Evolutionary conservation across 1,139 yeast species (phyloP), one percentile per base, ranked within the genome.

Genomic region (Geotrichum europaeum): DNA sequence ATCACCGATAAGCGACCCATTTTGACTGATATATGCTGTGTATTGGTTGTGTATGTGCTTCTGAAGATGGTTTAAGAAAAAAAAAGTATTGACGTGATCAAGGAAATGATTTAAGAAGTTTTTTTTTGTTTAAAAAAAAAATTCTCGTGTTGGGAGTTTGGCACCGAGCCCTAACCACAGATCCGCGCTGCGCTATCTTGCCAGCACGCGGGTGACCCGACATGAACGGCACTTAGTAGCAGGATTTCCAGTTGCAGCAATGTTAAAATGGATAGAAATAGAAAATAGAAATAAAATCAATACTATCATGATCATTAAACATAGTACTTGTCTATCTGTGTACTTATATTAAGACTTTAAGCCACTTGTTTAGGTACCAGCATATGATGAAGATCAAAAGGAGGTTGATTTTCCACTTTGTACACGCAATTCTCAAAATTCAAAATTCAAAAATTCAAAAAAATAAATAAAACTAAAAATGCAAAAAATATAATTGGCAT

Each of bases 1-100:
- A 78, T 86, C 28, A 87, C 91, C 64, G 92, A 85, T 71, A 88
- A 88, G 78, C 96, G 84, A 61, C 96, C 96, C 97, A 90, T 90
- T 55, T 62, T 75, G 43, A 36, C n/a, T 10, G 2, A 36, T 47
- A 25, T 47, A 47, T 47, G 51, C 18, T 47, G 51, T 12, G 25
- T 47, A 4, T 47, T 10, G 15, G 24, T 47, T 22, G 30, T 18
- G 15, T 18, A 6, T 47, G 51, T 47, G 51, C 18, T 47, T 3
- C 13, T 47, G 2, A 22, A 12, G 49, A 2, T 45, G 45, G 18
- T 40, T 15, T 40, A n/a, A 22, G 15, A 22, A 5, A 22, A 36
- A 13, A 15, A 13, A 36, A 13, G n/a, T 15, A 36, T 36, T 9
- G 18, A 36, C 18, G 43, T 36, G n/a, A 36, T n/a, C 12, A n/a